A percentile compares a stretch with the other conserved stretches of the same genome.
Evolutionary conservation across 345 rosid species (phyloP).

Genomic region (Pelargonium nanum): DNA sequence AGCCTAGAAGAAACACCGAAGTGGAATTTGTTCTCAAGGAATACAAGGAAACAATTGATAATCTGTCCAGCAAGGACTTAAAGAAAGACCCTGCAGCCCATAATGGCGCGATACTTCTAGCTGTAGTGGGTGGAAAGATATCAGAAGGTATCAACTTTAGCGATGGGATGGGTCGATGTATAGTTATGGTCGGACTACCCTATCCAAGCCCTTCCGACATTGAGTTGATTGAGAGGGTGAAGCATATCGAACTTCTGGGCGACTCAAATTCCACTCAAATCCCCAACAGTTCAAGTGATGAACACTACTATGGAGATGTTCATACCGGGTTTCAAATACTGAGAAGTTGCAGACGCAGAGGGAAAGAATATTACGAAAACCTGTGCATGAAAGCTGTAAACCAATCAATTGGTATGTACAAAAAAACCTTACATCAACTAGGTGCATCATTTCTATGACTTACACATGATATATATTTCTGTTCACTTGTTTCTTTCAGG

Average conservation of each 20-base stretch:
- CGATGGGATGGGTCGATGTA: constrained; percentile 90
- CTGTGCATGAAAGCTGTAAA: constrained; percentile 97
- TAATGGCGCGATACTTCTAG: constrained; percentile 75
- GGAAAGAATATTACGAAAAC: constrained; percentile 85
- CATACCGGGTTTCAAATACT: constrained; percentile 59
- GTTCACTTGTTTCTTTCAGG: constrained; percentile 30
- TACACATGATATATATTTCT: too few species aligned
- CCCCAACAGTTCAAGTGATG: constrained; percentile 27
- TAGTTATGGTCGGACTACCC: constrained; percentile 95
- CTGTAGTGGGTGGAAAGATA: constrained; percentile 94
- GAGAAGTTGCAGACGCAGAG: constrained; percentile 65
- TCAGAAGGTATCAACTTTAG: constrained; percentile 98
- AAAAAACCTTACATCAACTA: neutral
- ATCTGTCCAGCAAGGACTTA: constrained; percentile 7
- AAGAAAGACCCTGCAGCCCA: constrained; percentile 22
- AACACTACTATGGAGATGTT: constrained; percentile 37
- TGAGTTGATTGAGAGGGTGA: constrained; percentile 79
- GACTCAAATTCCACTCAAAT: constrained; percentile 27
- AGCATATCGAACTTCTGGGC: constrained; percentile 69
- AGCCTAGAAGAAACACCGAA: constrained; percentile 61
- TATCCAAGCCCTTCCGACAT: constrained; percentile 78
- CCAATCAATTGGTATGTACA: constrained; percentile 72
- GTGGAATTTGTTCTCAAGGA: constrained; percentile 67
- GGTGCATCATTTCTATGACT: neutral
- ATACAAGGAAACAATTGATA: constrained; percentile 63